Conservation (phyloP, 371 early-diverging fungal species). For the Mucor mucedo region DNA sequence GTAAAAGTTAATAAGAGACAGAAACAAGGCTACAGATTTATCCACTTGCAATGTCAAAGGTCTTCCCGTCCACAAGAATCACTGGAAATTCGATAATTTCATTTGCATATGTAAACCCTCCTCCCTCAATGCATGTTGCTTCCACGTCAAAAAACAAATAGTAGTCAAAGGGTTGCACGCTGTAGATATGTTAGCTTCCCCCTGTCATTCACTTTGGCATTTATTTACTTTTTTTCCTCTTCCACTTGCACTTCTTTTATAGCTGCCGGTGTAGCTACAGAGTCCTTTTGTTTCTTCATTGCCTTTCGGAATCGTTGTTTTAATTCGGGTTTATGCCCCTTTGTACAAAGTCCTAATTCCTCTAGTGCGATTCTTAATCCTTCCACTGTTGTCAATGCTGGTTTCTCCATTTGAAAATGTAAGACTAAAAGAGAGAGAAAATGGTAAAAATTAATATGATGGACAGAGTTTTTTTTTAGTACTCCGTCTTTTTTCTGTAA, state of each 20-base stretch:
- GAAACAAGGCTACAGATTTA: neutral
- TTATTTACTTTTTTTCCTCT: constrained; percentile 2
- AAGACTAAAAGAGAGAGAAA: neutral
- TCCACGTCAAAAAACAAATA: constrained; percentile 82
- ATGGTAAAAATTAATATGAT: neutral
- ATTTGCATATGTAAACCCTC: constrained; percentile 64
- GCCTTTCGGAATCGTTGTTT: constrained; percentile 57
- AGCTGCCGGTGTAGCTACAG: constrained; percentile 1
- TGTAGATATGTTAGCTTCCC: neutral
- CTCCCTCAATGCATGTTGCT: constrained; percentile 75
- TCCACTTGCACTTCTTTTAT: neutral
- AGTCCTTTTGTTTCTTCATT: constrained; percentile 37
- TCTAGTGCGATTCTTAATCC: constrained; percentile 49
- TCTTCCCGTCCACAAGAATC: constrained; percentile 66
- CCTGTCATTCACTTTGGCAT: neutral
- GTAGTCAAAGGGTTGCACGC: constrained; percentile 49
- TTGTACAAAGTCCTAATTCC: constrained; percentile 50
- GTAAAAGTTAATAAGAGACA: neutral
- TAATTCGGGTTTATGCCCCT: constrained; percentile 56
- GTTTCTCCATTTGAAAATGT: neutral
- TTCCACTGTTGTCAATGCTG: constrained; percentile 44
- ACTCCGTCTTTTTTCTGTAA: neutral
- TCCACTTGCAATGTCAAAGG: constrained; percentile 57
- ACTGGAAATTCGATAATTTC: constrained; percentile 91
- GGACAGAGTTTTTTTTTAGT: neutral